Evolutionary conservation across 129 eudicot genomes (phyloP).

Genomic region (Cynara cardunculus): DNA sequence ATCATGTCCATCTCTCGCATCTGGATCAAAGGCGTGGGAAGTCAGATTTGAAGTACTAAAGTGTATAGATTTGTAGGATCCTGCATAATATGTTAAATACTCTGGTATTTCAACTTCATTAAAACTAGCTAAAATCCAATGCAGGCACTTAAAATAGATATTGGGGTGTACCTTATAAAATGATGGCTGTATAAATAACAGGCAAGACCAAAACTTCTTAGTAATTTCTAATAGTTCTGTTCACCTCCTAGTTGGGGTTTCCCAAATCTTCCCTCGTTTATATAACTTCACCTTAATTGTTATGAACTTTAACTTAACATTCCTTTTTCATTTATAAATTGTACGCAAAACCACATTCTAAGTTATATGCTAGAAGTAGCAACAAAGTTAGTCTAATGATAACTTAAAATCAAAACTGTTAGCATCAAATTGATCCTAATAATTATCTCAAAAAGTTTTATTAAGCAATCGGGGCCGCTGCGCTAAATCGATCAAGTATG

Average conservation of each 20-base stretch:
- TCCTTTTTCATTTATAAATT: not conserved
- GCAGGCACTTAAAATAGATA: not conserved
- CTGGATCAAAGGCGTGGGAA: constrained; percentile 87
- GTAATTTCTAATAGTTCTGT: not conserved
- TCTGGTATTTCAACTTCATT: constrained; percentile 22
- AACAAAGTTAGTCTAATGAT: not conserved
- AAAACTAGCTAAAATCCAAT: not conserved
- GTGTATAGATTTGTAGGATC: constrained; percentile 87
- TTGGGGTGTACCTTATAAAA: too few relatives aligned
- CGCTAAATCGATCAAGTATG: too few relatives aligned
- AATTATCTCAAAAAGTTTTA: too few relatives aligned
- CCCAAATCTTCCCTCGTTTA: not conserved
- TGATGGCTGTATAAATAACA: too few relatives aligned
- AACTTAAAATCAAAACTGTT: not conserved
- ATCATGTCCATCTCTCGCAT: constrained; percentile 90
- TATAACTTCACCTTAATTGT: not conserved
- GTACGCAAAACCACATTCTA: not conserved
- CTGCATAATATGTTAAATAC: constrained; percentile 39
- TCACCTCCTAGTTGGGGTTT: not conserved
- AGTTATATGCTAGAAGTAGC: not conserved
- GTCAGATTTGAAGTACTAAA: constrained; percentile 86
- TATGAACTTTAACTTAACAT: not conserved
- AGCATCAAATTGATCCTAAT: too few relatives aligned
- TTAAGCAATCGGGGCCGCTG: too few relatives aligned
- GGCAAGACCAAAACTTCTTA: too few relatives aligned